A percentile compares a stretch with the other conserved stretches of the same genome.
phyloP scores from a whole-genome alignment of 768 basidiomycete species.

The Podaxis sp. region DNA sequence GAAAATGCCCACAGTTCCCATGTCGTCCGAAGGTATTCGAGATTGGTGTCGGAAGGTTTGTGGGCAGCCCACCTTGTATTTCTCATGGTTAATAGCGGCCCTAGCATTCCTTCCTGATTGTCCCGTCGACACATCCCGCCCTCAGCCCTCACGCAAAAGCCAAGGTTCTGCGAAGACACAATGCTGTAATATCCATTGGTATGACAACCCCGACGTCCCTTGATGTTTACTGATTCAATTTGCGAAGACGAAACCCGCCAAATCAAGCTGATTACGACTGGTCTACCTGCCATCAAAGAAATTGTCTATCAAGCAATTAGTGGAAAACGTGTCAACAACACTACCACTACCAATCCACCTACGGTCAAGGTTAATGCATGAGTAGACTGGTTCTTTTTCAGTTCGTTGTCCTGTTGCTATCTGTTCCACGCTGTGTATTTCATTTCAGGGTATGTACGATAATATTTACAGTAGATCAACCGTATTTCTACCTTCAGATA shows the following conservation, averaged over 20 bases:
- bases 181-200: constrained; percentile 65
- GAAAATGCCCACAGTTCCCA: constrained; percentile 51
- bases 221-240: not conserved
- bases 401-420: constrained; percentile 12
- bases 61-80: not conserved
- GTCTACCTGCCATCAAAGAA: constrained; percentile 60
- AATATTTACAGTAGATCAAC: constrained; percentile 14
- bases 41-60: constrained; percentile 74
- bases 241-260: constrained; percentile 64
- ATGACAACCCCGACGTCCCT: constrained; percentile 16
- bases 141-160: constrained; percentile 37
- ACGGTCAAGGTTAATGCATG: constrained; percentile 1
- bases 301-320: constrained; percentile 41
- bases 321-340: not conserved
- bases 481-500: constrained; percentile 21
- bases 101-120: constrained; percentile 70
- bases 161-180: constrained; percentile 59
- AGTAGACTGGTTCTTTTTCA: not conserved
- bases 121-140: constrained; percentile 62
- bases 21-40: constrained; percentile 52
- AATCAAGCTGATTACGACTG: constrained; percentile 69
- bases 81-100: not conserved
- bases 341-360: not conserved
- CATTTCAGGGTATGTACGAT: constrained; percentile 10
- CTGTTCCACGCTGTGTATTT: not conserved